A percentile compares a stretch with the other conserved stretches of the same genome.
Evolutionary conservation across 2,329 filamentous ascomycete genomes (phyloP).

Genomic region (Esteya vermicola): DNA sequence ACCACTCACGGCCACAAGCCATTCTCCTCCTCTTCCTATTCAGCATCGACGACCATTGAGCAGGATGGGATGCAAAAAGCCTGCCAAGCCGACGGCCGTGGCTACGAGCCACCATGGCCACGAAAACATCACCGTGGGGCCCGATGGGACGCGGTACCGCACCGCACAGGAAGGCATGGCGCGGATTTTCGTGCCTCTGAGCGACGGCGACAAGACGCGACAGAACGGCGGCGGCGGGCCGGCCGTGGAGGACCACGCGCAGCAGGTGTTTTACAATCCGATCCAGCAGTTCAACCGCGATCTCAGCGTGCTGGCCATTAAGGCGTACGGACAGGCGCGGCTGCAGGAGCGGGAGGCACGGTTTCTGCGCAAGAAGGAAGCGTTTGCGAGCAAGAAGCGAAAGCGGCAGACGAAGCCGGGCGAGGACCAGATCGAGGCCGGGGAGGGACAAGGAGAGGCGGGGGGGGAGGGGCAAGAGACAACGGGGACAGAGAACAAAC

Average conservation of each 20-base stretch:
- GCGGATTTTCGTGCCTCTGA: slow-evolving; percentile 38
- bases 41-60: background rate
- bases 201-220: slow-evolving; percentile 17
- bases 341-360: slow-evolving; percentile 34
- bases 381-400: slow-evolving; percentile 25
- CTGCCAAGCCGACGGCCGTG: background rate
- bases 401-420: slow-evolving; percentile 16
- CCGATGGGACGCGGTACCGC: slow-evolving; percentile 33
- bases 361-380: slow-evolving; percentile 41
- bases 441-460: slow-evolving; percentile 25
- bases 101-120: background rate
- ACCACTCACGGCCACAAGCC: too few species aligned
- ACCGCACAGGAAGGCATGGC: slow-evolving; percentile 41
- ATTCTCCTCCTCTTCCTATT: too few species aligned
- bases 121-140: slow-evolving; percentile 1
- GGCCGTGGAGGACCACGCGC: slow-evolving; percentile 43
- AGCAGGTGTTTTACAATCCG: slow-evolving; percentile 94
- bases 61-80: background rate
- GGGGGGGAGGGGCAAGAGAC: slow-evolving; percentile 17
- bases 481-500: slow-evolving; percentile 13
- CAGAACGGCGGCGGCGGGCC: slow-evolving; percentile 18
- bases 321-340: slow-evolving; percentile 64
- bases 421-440: slow-evolving; percentile 18
- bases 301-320: slow-evolving; percentile 82
- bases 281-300: slow-evolving; percentile 99